Conservation (phyloP, 1,284 basidiomycete genomes). For the Malassezia psittaci region DNA sequence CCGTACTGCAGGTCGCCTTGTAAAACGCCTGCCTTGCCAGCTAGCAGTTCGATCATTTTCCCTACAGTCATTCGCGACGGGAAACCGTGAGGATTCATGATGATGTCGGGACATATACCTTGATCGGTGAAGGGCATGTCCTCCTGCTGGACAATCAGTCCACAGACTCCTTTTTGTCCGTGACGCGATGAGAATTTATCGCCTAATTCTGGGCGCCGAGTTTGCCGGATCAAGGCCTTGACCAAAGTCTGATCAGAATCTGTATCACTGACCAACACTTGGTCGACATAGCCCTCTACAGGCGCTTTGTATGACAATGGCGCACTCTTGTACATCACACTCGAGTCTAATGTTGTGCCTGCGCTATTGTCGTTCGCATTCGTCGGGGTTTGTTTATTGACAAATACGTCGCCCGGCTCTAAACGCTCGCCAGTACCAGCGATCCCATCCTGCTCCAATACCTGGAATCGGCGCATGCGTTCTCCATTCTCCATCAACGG, state of each 20-base stretch:
- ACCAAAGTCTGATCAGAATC: conserved; percentile 84
- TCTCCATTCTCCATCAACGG: conserved; percentile 69
- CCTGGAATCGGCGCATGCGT: conserved; percentile 69
- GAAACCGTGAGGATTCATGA: conserved; percentile 99
- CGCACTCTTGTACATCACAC: conserved; percentile 54
- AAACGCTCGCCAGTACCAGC: conserved; percentile 89
- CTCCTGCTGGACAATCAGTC: conserved; percentile 92
- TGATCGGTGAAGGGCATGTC: conserved; percentile 99
- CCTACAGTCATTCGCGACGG: conserved; percentile 97
- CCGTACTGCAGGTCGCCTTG: conserved; percentile 79
- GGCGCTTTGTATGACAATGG: conserved; percentile 39
- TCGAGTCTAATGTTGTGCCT: conserved; percentile 24
- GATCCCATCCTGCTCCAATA: conserved; percentile 82
- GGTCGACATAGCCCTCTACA: conserved; percentile 87
- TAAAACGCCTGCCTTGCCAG: conserved; percentile 70
- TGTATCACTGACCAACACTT: conserved; percentile 91
- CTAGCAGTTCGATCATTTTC: conserved; percentile 97
- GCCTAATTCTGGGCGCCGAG: conserved; percentile 85
- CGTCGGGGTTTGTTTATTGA: conserved; percentile 90
- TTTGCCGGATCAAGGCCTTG: conserved; percentile 97
- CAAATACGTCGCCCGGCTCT: conserved; percentile 82
- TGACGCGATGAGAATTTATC: conserved; percentile 98
- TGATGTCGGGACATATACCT: conserved; percentile 89
- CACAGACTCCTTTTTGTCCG: conserved; percentile 98
- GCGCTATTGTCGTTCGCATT: conserved; percentile 62